Conservation (phyloP, 176 grass and related monocot genomes). For the Poa pratensis region DNA sequence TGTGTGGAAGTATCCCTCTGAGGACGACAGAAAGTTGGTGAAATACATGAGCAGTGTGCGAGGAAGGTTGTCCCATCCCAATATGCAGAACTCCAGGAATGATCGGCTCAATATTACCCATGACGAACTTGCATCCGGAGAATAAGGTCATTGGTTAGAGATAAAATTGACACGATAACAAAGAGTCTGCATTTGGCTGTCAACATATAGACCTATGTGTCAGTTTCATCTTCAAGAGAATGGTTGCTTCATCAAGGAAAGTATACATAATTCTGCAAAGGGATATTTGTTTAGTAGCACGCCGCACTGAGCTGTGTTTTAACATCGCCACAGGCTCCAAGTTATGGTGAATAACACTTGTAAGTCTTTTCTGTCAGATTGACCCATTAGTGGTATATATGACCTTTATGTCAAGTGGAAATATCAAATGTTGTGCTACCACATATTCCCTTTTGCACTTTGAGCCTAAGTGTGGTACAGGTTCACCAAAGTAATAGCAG, state of each 20-base stretch:
- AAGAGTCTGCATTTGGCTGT: background rate
- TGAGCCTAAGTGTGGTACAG: background rate
- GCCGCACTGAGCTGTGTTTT: background rate
- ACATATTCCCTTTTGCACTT: background rate
- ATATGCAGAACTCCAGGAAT: slow-evolving; percentile 88
- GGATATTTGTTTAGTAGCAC: background rate
- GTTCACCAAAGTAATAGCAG: background rate
- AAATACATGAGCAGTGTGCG: slow-evolving; percentile 94
- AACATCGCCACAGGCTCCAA: background rate
- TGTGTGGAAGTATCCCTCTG: slow-evolving; percentile 93
- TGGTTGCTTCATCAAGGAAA: background rate
- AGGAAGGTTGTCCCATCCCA: slow-evolving; percentile 95
- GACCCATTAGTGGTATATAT: background rate
- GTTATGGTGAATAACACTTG: background rate
- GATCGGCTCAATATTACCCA: slow-evolving; percentile 78
- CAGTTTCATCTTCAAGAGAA: slow-evolving; percentile 22
- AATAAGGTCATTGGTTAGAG: slow-evolving; percentile 20
- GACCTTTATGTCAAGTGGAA: background rate
- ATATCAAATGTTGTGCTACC: background rate
- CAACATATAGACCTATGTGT: background rate
- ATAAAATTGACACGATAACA: background rate
- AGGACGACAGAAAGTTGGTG: slow-evolving; percentile 85
- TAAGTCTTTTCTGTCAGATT: background rate
- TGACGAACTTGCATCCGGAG: slow-evolving; percentile 67
- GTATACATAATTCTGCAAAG: slow-evolving; percentile 3